A percentile compares a stretch with the other conserved stretches of the same genome.
Conservation (phyloP, 108 stramenopile genomes). For the Pseudonitzschia delicatissima region DNA sequence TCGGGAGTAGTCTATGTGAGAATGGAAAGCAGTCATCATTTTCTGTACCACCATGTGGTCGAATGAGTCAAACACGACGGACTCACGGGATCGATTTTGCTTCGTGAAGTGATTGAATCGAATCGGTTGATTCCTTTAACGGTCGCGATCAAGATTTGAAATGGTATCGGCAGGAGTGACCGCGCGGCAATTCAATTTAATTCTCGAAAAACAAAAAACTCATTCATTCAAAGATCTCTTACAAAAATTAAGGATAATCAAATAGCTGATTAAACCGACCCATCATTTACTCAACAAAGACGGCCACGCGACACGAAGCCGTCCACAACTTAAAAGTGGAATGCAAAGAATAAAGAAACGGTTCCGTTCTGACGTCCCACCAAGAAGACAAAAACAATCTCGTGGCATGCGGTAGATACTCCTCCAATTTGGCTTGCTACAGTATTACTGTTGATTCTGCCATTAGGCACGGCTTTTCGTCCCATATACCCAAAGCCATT, state of each 20-base stretch:
- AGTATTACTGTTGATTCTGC: background rate
- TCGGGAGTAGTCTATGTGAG: no score
- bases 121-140: background rate
- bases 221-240: background rate
- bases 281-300: no score
- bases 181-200: no score
- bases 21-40: background rate
- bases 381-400: no score
- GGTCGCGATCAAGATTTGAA: background rate
- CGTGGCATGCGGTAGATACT: no score
- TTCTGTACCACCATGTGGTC: background rate
- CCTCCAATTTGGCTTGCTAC: no score
- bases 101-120: background rate
- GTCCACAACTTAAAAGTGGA: no score
- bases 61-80: background rate
- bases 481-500: no score
- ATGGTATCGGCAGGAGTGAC: no score
- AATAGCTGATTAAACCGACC: background rate
- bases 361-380: background rate
- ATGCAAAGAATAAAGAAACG: slow-evolving; percentile 2
- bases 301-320: no score
- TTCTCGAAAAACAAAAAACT: background rate
- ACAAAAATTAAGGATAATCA: background rate
- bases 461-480: background rate
- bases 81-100: background rate